Evolutionary conservation across 108 stramenopile genomes (phyloP), one percentile per base, ranked within the genome.

Genomic region (Cyclotella choctawhatcheeana): DNA sequence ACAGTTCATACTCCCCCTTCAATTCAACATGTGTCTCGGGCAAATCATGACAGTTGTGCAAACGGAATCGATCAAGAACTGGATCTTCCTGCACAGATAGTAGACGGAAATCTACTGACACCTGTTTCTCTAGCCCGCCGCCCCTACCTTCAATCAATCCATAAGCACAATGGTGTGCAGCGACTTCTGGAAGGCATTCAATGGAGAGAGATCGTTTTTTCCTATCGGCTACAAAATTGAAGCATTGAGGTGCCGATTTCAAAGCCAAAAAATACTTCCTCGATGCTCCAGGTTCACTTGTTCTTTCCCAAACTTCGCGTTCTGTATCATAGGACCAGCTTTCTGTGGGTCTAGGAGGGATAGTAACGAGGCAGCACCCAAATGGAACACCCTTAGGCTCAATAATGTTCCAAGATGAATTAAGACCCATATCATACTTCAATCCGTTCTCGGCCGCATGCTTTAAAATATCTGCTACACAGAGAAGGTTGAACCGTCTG

Each of bases 141-240:
- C 84, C 85, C 30, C 86, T 72, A n/a, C 85, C 81, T 35, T 69
- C 67, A n/a, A 85, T 75, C 12, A 89, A 54, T 2, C 60, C 64
- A 26, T 47, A 55, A 22, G 88, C 88, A 30, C 87, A 84, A 33
- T 69, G 70, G 53, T 92, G 91, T 17, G 90, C 88, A 40, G 74
- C 87, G 13, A 91, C 90, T 24, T 74, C 33, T n/a, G 90, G 90
- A 26, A 67, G 54, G 58, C 75, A 77, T 29, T 82, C 71, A 3
- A 88, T 72, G 10, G 44, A 52, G 14, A 91, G 63, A 18, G 54
- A 48, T 20, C 64, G 25, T 16, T 64, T 26, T 27, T 76, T 34
- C 8, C 34, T 74, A 45, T 82, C 72, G 0, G 86, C 53, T 47
- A 63, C 59, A 31, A 91, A 62, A 3, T 74, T 65, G 52, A 88